These are phyloP conservation scores for Phaeomoniella chlamydospora DNA, from an alignment of 2,329 filamentous ascomycete genomes.

Conservation along the genomic window DNA sequence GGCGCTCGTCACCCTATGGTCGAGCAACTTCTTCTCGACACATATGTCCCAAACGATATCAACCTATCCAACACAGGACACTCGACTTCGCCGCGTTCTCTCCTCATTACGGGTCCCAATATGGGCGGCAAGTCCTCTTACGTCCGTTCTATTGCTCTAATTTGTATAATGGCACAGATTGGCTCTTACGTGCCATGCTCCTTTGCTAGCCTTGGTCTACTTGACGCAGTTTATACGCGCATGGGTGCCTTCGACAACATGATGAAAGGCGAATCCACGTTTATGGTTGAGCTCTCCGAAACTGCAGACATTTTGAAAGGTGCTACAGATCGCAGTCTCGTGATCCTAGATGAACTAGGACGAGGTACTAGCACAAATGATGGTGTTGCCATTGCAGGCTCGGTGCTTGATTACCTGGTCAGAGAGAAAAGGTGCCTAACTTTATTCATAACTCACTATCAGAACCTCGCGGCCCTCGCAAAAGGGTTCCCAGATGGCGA, in stretches of 20 bases:
- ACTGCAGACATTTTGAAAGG: slow-evolving; percentile 82
- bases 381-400: slow-evolving; percentile 87
- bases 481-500: slow-evolving; percentile 50
- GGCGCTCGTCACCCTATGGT: slow-evolving; percentile 89
- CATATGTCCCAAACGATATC: slow-evolving; percentile 85
- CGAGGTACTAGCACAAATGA: slow-evolving; percentile 91
- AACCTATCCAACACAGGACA: slow-evolving; percentile 46
- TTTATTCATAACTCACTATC: slow-evolving; percentile 96
- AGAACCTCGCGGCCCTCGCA: slow-evolving; percentile 63
- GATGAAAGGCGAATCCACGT: slow-evolving; percentile 85
- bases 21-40: slow-evolving; percentile 70
- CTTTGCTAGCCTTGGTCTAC: slow-evolving; percentile 58
- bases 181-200: slow-evolving; percentile 84
- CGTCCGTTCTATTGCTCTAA: slow-evolving; percentile 80
- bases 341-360: slow-evolving; percentile 90
- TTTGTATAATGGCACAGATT: slow-evolving; percentile 86
- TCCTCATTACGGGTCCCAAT: slow-evolving; percentile 91
- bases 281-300: slow-evolving; percentile 95
- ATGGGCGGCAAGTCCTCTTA: slow-evolving; percentile 99
- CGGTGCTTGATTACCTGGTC: slow-evolving; percentile 75
- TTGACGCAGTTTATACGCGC: slow-evolving; percentile 86
- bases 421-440: slow-evolving; percentile 61
- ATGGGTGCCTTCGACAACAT: slow-evolving; percentile 97
- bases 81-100: slow-evolving; percentile 35
- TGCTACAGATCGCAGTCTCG: slow-evolving; percentile 68